Evolutionary conservation across 495 filamentous ascomycete genomes (phyloP).

Genomic region (Letharia lupina): DNA sequence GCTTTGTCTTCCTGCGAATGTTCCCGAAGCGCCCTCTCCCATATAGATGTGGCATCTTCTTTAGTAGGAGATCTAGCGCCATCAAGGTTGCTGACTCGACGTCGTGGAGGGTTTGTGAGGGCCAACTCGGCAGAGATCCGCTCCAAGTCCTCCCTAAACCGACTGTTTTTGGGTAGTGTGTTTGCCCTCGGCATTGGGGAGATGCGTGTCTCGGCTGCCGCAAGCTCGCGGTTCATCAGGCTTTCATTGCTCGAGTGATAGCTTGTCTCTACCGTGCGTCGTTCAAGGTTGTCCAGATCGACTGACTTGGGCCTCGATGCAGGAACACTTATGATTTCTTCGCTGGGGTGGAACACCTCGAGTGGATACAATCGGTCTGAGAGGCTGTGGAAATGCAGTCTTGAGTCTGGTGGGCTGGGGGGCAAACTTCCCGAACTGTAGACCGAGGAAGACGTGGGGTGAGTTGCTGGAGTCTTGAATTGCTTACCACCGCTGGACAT

Average conservation of each 20-base stretch:
- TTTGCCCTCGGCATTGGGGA: constrained; percentile 9
- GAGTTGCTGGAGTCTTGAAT: constrained; percentile 1
- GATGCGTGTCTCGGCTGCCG: constrained; percentile 17
- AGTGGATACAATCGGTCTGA: constrained; percentile 5
- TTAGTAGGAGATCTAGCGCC: constrained; percentile 8
- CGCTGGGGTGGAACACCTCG: not conserved
- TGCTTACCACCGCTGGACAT: not conserved
- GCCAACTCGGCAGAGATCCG: constrained; percentile 15
- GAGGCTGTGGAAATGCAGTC: constrained; percentile 5
- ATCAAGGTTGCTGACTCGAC: constrained; percentile 17
- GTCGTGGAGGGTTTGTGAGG: constrained; percentile 15
- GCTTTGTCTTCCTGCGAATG: constrained; percentile 17
- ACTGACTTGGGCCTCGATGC: constrained; percentile 4
- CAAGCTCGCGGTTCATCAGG: constrained; percentile 14
- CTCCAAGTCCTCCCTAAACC: constrained; percentile 21
- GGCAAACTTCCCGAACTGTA: constrained; percentile 18
- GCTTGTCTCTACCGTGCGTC: constrained; percentile 11
- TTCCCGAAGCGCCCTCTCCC: constrained; percentile 20
- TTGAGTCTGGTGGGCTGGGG: constrained; percentile 12
- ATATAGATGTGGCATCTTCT: constrained; percentile 11
- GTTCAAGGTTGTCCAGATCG: constrained; percentile 5
- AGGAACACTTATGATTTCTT: constrained; percentile 12
- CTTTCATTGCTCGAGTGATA: constrained; percentile 21
- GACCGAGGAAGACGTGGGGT: constrained; percentile 14
- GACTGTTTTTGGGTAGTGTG: constrained; percentile 17